These are phyloP conservation scores for Psophocarpus tetragonolobus DNA, from an alignment of 306 rosid genomes.

Conservation along the genomic window DNA sequence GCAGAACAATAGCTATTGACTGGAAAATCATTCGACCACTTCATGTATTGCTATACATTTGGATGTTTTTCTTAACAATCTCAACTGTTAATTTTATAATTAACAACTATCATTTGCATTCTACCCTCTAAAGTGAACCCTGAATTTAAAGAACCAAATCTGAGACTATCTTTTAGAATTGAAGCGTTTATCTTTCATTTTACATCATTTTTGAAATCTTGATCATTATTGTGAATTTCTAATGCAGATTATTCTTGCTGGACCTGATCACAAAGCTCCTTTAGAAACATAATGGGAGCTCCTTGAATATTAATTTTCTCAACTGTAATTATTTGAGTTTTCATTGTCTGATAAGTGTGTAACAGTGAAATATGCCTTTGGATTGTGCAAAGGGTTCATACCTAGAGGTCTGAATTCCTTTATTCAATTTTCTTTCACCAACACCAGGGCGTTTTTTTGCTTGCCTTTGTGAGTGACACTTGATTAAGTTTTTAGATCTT, in stretches of 20 bases:
- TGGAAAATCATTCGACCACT: not conserved
- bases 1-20: not conserved
- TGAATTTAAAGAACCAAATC: not conserved
- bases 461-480: slow-evolving; percentile 48
- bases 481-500: slow-evolving; percentile 20
- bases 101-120: not conserved
- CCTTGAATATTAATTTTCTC: slow-evolving; percentile 22
- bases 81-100: not conserved
- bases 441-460: slow-evolving; percentile 48
- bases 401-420: slow-evolving; percentile 28
- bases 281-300: slow-evolving; percentile 48
- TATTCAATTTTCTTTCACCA: slow-evolving; percentile 29
- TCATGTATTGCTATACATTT: not conserved
- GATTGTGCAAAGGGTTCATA: slow-evolving; percentile 28
- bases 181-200: not conserved
- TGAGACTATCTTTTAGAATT: not conserved
- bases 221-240: slow-evolving; percentile 19
- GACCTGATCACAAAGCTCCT: slow-evolving; percentile 75
- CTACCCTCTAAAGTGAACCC: not conserved
- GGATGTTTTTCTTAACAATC: not conserved
- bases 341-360: slow-evolving; percentile 52
- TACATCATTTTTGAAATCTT: not conserved
- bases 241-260: slow-evolving; percentile 78
- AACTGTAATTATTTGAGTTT: slow-evolving; percentile 58
- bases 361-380: slow-evolving; percentile 42